Conservation (phyloP, 345 rosid genomes). For the Gossypium rotundifolium region DNA sequence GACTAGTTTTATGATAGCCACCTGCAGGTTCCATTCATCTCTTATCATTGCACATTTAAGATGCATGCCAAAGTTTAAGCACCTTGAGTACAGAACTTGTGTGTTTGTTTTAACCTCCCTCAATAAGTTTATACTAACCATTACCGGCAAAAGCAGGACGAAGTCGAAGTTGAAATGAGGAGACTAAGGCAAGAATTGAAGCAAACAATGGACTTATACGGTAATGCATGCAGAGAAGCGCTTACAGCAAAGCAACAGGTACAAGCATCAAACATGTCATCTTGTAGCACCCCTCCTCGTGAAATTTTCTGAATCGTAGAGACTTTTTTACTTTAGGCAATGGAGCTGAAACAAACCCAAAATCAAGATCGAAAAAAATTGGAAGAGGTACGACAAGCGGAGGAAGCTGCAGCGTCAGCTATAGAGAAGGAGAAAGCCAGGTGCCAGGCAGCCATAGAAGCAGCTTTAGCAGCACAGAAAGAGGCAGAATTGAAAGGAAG, state of each 20-base stretch:
- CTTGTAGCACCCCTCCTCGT: background rate
- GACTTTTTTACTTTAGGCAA: slow-evolving; percentile 39
- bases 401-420: slow-evolving; percentile 53
- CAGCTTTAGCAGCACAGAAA: slow-evolving; percentile 62
- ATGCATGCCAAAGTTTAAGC: background rate
- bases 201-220: slow-evolving; percentile 80
- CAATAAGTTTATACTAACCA: slow-evolving; percentile 1
- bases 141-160: slow-evolving; percentile 37
- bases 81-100: background rate
- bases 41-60: background rate
- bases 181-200: slow-evolving; percentile 73
- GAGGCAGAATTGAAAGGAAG: slow-evolving; percentile 52
- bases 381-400: slow-evolving; percentile 54
- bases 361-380: slow-evolving; percentile 47
- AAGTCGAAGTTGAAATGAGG: slow-evolving; percentile 79
- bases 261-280: background rate
- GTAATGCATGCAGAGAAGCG: slow-evolving; percentile 84
- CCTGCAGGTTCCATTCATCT: background rate
- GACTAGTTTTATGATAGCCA: background rate
- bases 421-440: slow-evolving; percentile 57
- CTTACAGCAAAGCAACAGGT: slow-evolving; percentile 79
- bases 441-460: slow-evolving; percentile 56
- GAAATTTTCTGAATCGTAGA: slow-evolving; percentile 1
- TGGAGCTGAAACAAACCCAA: slow-evolving; percentile 66
- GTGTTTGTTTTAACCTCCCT: too few species aligned